Conservation (phyloP, 1,284 basidiomycete genomes). For the Pseudozyma sp. region DNA sequence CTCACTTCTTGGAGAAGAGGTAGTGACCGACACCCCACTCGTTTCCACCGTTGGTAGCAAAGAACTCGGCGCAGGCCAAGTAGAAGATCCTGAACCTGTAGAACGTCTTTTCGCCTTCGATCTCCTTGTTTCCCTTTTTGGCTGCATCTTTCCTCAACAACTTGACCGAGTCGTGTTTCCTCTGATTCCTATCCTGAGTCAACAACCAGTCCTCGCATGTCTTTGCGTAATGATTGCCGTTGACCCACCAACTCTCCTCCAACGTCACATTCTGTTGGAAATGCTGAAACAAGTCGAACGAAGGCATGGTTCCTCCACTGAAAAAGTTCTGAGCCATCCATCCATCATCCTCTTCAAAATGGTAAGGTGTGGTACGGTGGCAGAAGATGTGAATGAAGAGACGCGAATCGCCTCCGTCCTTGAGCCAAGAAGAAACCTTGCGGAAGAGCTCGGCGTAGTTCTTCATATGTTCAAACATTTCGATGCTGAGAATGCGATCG, state of each 20-base stretch:
- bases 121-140: conserved; percentile 60
- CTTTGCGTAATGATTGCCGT: conserved; percentile 77
- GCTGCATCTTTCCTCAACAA: conserved; percentile 43
- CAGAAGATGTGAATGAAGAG: conserved; percentile 84
- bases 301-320: conserved; percentile 73
- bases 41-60: conserved; percentile 77
- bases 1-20: conserved; percentile 69
- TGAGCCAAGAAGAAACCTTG: conserved; percentile 79
- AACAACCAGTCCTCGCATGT: conserved; percentile 80
- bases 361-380: conserved; percentile 75
- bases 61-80: conserved; percentile 80
- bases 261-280: conserved; percentile 78
- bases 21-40: conserved; percentile 76
- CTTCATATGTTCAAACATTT: conserved; percentile 81
- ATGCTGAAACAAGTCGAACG: conserved; percentile 76
- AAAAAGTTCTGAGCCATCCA: conserved; percentile 80
- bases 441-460: conserved; percentile 76
- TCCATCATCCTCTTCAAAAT: conserved; percentile 81
- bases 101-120: conserved; percentile 76
- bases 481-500: conserved; percentile 80
- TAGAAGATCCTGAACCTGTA: conserved; percentile 81
- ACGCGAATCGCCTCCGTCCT: conserved; percentile 71
- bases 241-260: conserved; percentile 73
- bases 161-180: conserved; percentile 56
- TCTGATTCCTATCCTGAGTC: conserved; percentile 76